phyloP scores from a whole-genome alignment of 768 basidiomycete genomes.

The Coprinellus micaceus region DNA sequence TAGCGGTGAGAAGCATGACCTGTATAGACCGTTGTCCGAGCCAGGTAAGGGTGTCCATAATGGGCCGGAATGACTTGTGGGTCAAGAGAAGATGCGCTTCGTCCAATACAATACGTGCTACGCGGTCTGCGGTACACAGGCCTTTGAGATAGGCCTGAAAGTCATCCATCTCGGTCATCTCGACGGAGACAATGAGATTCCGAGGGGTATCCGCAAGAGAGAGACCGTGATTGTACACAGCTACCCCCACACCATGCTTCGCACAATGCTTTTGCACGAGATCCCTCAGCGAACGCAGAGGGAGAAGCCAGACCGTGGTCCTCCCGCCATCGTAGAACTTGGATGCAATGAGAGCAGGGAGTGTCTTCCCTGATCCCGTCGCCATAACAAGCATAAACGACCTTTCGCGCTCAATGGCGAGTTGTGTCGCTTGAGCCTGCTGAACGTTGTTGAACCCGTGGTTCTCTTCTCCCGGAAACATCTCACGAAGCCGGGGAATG shows the following conservation, averaged over 20 bases:
- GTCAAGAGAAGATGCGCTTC: slow-evolving; percentile 14
- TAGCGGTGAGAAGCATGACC: slow-evolving; percentile 14
- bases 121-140: neutral
- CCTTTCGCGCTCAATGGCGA: neutral
- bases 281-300: slow-evolving; percentile 15
- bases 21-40: slow-evolving; percentile 7
- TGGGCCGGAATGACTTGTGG: slow-evolving; percentile 10
- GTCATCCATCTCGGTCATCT: neutral
- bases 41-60: slow-evolving; percentile 12
- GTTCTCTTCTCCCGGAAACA: neutral
- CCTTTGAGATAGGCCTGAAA: neutral
- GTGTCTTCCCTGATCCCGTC: slow-evolving; percentile 16
- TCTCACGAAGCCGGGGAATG: neutral
- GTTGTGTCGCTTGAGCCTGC: slow-evolving; percentile 1
- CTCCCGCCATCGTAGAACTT: slow-evolving; percentile 11
- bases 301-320: slow-evolving; percentile 15
- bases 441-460: neutral
- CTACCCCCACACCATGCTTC: neutral
- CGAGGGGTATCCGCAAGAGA: neutral
- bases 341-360: slow-evolving; percentile 9
- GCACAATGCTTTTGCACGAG: slow-evolving; percentile 5
- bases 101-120: slow-evolving; percentile 14
- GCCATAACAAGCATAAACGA: slow-evolving; percentile 10
- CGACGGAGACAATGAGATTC: slow-evolving; percentile 10
- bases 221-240: neutral